Evolutionary conservation across 2,329 filamentous ascomycete species (phyloP), one percentile per base, ranked within the genome.

Genomic region (Stachybotrys chlorohalonatus): DNA sequence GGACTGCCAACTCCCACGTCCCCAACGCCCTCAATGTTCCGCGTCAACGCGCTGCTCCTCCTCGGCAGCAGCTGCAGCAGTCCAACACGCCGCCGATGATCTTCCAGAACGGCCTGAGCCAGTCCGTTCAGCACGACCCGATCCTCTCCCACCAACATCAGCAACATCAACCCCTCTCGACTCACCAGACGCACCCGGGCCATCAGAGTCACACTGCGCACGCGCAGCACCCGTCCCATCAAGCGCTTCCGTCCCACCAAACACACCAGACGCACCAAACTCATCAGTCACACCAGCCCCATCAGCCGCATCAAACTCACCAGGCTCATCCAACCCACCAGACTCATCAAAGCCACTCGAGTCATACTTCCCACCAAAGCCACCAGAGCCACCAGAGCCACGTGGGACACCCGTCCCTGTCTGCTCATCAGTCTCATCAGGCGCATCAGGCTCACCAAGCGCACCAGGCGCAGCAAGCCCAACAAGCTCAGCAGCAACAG

Each of bases 21-120:
- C 71, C 79, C 55, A 76, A 76, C 61, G 72, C 76, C 47, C 73
- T 77, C 59, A 71, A 71, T 56, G 68, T 75, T 55, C 69, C 74
- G 55, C 69, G 74, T 52, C 70, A 76, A 62, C 77, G 72, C 60
- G 73, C 67, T 47, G 74, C 72, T 30, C 73, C 69, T 48, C 69
- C 70, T 57, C 73, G 71, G 56, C 78, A 72, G 60, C 73, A 75
- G 69, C 76, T 78, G 68, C 70, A 70, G 59, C 68, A 71, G 60
- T 59, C 69, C 13, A 68, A 69, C 49, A 64, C 67, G 36, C 64
- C 69, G 31, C 66, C 70, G 13, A 70, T 73, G 68, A 63, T 73
- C 49, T 68, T 71, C 52, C 68, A 69, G 6, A 62, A 63, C 24
- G 60, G 72, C 52, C 66, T 76, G 61, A 70, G 64, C 56, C 74